Base-by-base conservation (phyloP, 495 filamentous ascomycete species). In the Talaromyces thailandensis region DNA sequence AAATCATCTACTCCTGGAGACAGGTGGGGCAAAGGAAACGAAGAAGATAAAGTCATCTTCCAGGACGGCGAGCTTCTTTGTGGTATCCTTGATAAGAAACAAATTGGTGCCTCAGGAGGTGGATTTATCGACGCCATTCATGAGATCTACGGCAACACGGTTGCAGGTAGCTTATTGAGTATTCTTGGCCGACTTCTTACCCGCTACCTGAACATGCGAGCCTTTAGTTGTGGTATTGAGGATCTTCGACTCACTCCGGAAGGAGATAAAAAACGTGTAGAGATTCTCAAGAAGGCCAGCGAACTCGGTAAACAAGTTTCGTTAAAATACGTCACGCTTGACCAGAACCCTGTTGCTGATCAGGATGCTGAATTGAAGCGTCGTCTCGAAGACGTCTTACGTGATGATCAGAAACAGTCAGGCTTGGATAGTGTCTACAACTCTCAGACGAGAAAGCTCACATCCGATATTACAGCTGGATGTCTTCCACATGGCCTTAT, bases 201-300 rank as follows among this genome's bases (percentile, higher is more conserved):
- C 2, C 88, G 91, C 60, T 88, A 92, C 65, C 81, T 98, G 58
- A 88, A 92, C 70, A 96, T 97, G 88, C 81, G 92, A 28, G 95
- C 91, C 0, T 97, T 97, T 70, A 92, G 89, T 63, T 99, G 95
- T 74, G 95, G 95, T 66, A 96, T 99, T 76, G 95, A 98, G 66
- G 95, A 99, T 81, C 82, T 99, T 64, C 80, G 87, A 24, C 83
- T 98, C 57, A 99, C 94, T 2, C 79, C 82, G 8, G 79, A 91
- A 63, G 93, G 94, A 55, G 91, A 99, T 67, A 76, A 77, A 60
- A 76, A 76, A 48, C 85, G 95, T 28, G 83, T 82, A 60, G 79
- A 90, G 65, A 87, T 86, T 63, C 74, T 99, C 58, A 75, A 82
- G 63, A 82, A 82, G 56, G 88, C 91, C 3, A 76, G 83, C 7